These are phyloP conservation scores for Rubia balearica DNA, from an alignment of 305 asterid species.

Conservation along the genomic window DNA sequence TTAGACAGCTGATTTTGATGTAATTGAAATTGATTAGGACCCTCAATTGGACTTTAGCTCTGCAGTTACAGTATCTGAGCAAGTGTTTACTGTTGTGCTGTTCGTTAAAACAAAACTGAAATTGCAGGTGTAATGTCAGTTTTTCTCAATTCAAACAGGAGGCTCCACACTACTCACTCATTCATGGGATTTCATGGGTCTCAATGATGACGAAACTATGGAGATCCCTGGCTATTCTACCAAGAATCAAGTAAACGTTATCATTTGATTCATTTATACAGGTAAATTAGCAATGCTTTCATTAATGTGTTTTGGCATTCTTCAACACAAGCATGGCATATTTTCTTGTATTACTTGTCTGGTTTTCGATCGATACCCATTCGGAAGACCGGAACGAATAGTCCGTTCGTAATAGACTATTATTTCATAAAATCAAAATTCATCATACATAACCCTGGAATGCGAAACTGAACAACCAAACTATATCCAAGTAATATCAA, in stretches of 20 bases:
- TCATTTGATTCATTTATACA: constrained; percentile 88
- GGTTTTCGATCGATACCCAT: too few species aligned
- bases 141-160: constrained; percentile 69
- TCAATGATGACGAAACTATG: constrained; percentile 70
- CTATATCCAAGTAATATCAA: too few species aligned
- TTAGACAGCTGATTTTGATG: background rate
- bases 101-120: constrained; percentile 38
- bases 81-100: constrained; percentile 8
- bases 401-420: too few species aligned
- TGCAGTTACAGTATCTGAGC: background rate
- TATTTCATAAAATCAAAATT: too few species aligned
- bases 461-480: too few species aligned
- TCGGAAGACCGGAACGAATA: too few species aligned
- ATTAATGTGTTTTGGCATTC: background rate
- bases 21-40: background rate
- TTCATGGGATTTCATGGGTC: constrained; percentile 99
- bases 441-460: too few species aligned
- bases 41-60: background rate
- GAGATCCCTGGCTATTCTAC: constrained; percentile 89
- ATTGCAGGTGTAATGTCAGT: constrained; percentile 91
- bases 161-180: constrained; percentile 87
- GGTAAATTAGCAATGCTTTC: constrained; percentile 30
- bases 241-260: constrained; percentile 82
- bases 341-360: too few species aligned
- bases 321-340: too few species aligned